A percentile compares a stretch with the other conserved stretches of the same genome.
Evolutionary conservation across 768 basidiomycete genomes (phyloP).

Genomic region (Kwoniella mangroviensis): DNA sequence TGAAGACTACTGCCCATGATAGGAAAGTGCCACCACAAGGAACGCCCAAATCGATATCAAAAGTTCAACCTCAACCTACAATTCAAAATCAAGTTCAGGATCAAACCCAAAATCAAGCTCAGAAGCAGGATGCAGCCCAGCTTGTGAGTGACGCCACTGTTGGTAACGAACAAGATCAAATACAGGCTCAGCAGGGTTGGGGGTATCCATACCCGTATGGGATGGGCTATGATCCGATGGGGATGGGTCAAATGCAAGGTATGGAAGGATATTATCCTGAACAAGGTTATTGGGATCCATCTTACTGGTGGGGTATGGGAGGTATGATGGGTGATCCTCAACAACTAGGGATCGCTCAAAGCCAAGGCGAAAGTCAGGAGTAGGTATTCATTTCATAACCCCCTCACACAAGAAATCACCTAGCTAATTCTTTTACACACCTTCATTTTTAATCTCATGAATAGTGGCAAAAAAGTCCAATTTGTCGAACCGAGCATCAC

Average conservation of each 20-base stretch:
- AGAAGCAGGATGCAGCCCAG: background rate
- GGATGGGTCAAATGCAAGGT: conserved; percentile 13
- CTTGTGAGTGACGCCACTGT: background rate
- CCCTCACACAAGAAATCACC: too few relatives aligned
- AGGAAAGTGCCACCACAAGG: background rate
- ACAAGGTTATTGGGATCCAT: conserved; percentile 33
- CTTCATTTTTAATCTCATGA: background rate
- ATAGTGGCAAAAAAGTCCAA: conserved; percentile 21
- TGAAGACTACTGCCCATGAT: background rate
- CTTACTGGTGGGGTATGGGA: conserved; percentile 28
- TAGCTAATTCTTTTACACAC: too few relatives aligned
- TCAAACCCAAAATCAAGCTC: background rate
- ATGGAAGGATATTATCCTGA: conserved; percentile 18
- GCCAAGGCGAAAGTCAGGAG: background rate
- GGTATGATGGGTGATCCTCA: conserved; percentile 16
- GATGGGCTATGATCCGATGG: conserved; percentile 3
- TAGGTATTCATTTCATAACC: background rate
- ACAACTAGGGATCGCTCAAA: background rate
- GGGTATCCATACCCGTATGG: conserved; percentile 17
- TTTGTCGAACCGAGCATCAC: conserved; percentile 18
- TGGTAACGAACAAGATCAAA: background rate
- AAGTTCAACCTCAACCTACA: background rate
- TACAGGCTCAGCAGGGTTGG: conserved; percentile 19
- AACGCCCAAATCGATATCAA: background rate
- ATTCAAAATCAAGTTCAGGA: background rate